Conservation (phyloP, 192 early-diverging fungal genomes). For the Rhizophagus prolifer region DNA sequence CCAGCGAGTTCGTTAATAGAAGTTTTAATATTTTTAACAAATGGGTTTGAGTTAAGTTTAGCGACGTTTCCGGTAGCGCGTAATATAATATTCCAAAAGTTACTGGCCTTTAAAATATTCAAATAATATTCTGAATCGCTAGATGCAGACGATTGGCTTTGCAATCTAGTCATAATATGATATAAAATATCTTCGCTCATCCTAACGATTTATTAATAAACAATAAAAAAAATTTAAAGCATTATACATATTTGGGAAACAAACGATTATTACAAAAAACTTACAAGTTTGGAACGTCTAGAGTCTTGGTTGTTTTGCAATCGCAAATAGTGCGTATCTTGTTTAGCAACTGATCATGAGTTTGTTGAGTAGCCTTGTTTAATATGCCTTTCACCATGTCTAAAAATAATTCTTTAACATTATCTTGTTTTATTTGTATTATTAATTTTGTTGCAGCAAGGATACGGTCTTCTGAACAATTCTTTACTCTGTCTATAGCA, state of each 20-base stretch:
- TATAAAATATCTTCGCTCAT: background rate
- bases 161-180: conserved; percentile 1
- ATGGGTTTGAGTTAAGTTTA: background rate
- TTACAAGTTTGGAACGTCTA: background rate
- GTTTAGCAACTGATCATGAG: background rate
- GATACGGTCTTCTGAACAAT: background rate
- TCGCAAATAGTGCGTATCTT: background rate
- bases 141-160: background rate
- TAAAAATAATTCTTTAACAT: background rate
- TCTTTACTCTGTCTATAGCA: background rate
- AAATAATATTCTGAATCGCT: background rate
- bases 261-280: background rate
- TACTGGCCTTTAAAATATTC: background rate
- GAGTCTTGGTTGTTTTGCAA: background rate
- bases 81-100: background rate
- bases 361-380: background rate
- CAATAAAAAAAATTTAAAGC: background rate
- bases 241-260: background rate
- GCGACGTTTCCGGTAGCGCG: background rate
- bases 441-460: background rate
- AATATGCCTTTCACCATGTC: background rate
- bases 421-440: background rate
- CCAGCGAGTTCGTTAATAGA: background rate
- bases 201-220: background rate
- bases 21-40: background rate